A percentile compares a stretch with the other conserved stretches of the same genome.
These are phyloP conservation scores for Leavenworthia alabamica DNA, from an alignment of 345 rosid species.

Conservation along the genomic window DNA sequence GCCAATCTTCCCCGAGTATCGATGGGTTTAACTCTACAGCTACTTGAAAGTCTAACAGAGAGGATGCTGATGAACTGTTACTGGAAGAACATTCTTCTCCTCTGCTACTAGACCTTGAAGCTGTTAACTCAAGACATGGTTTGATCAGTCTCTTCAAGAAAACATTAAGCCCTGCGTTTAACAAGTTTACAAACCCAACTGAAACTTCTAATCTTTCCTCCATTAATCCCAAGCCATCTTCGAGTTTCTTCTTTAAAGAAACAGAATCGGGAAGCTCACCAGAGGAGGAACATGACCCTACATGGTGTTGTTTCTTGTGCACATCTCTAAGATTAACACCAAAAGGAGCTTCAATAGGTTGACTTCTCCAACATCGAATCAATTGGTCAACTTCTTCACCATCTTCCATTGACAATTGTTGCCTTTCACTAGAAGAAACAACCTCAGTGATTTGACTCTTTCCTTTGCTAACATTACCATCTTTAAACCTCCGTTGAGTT, in stretches of 20 bases:
- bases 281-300: conserved; percentile 36
- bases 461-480: conserved; percentile 44
- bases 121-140: conserved; percentile 52
- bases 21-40: conserved; percentile 52
- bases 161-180: conserved; percentile 52
- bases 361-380: conserved; percentile 45
- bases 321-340: conserved; percentile 41
- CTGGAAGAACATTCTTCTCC: conserved; percentile 10
- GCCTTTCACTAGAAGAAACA: conserved; percentile 59
- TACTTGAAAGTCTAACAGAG: conserved; percentile 54
- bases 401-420: conserved; percentile 60
- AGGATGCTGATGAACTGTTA: conserved; percentile 19
- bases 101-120: conserved; percentile 33
- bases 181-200: conserved; percentile 40
- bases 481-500: conserved; percentile 42
- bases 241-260: conserved; percentile 49
- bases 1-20: conserved; percentile 55
- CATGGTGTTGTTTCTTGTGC: conserved; percentile 18
- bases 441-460: conserved; percentile 46
- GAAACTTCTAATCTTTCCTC: conserved; percentile 56
- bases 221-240: conserved; percentile 31
- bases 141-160: conserved; percentile 61
- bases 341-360: conserved; percentile 63
- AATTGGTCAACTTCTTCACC: conserved; percentile 82
- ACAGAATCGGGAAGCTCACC: conserved; percentile 55